Evolutionary conservation across 768 basidiomycete species (phyloP).

Genomic region (Mycena latifolia): DNA sequence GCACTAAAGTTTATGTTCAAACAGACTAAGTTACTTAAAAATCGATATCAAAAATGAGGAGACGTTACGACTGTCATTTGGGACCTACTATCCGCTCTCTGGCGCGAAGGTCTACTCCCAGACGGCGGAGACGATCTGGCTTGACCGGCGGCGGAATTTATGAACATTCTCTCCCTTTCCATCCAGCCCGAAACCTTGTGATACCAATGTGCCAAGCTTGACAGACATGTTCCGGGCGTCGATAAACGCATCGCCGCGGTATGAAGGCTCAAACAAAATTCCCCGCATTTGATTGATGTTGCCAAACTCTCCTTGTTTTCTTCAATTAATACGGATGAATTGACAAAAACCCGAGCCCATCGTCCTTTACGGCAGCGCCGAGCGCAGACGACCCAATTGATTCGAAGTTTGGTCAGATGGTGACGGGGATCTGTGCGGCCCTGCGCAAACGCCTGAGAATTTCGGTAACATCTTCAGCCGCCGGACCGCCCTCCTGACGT

Average conservation of each 20-base stretch:
- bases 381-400: neutral
- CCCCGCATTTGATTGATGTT: conserved; percentile 18
- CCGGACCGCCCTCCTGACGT: conserved; percentile 25
- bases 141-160: conserved; percentile 26
- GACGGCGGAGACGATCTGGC: neutral
- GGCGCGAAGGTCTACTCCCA: neutral
- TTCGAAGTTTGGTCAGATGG: conserved; percentile 18
- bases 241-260: conserved; percentile 12
- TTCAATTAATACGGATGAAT: conserved; percentile 13
- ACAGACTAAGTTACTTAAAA: neutral
- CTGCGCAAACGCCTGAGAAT: conserved; percentile 18
- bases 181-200: conserved; percentile 9
- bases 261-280: conserved; percentile 20
- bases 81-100: conserved; percentile 2
- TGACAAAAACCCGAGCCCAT: conserved; percentile 6
- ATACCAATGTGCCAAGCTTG: conserved; percentile 29
- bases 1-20: conserved; percentile 9
- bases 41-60: neutral
- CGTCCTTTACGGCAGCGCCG: conserved; percentile 14
- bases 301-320: conserved; percentile 11
- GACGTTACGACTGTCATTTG: neutral
- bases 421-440: conserved; percentile 21
- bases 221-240: conserved; percentile 26
- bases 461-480: conserved; percentile 4
- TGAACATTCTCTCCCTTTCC: conserved; percentile 12